phyloP scores from a whole-genome alignment of 2,329 filamentous ascomycete species.

The Fusarium austroafricanum region DNA sequence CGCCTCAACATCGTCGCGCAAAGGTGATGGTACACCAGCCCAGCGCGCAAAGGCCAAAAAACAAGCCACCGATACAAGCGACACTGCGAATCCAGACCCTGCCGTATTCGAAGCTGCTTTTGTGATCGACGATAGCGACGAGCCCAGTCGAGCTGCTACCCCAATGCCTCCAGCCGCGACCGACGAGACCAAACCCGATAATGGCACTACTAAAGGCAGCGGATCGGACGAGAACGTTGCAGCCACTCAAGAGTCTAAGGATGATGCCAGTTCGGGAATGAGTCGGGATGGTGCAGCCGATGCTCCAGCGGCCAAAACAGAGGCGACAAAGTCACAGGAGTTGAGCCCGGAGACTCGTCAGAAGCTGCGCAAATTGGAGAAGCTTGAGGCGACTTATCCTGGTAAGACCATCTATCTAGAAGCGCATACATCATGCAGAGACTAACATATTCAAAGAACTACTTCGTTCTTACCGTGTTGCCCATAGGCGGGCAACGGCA shows the following conservation, averaged over 20 bases:
- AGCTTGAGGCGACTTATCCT: conserved; percentile 86
- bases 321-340: conserved; percentile 56
- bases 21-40: conserved; percentile 51
- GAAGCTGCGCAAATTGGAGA: conserved; percentile 87
- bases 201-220: conserved; percentile 25
- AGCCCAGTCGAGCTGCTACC: conserved; percentile 70
- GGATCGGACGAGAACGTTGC: conserved; percentile 34
- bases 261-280: conserved; percentile 38
- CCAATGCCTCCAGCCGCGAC: conserved; percentile 58
- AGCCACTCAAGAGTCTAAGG: conserved; percentile 12
- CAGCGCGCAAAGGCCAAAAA: conserved; percentile 56
- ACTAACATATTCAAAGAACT: conserved; percentile 65
- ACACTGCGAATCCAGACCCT: conserved; percentile 76
- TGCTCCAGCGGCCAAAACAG: conserved; percentile 23
- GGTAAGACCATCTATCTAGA: conserved; percentile 61
- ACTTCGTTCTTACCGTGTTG: conserved; percentile 89
- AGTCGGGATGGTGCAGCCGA: conserved; percentile 32
- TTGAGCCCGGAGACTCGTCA: conserved; percentile 79
- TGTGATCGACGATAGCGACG: conserved; percentile 85
- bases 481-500: conserved; percentile 84
- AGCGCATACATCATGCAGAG: background rate
- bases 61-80: conserved; percentile 50
- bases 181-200: conserved; percentile 50
- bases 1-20: conserved; percentile 54
- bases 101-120: conserved; percentile 89